Conservation (phyloP, 805 yeast species). For the Candida morakotiae region DNA sequence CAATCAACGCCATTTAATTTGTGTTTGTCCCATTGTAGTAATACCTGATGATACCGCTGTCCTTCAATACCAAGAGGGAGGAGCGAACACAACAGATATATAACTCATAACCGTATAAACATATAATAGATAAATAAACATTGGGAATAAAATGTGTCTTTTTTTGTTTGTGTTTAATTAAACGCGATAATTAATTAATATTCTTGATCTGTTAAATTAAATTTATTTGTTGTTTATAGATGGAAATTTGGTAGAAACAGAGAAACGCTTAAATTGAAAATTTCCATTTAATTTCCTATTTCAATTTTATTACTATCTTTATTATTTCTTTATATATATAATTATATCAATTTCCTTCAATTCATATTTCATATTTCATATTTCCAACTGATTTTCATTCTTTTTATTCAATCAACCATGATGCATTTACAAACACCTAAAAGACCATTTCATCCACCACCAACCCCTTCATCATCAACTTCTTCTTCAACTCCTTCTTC, state of each 20-base stretch:
- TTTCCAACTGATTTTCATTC: slow-evolving; percentile 1
- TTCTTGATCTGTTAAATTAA: not conserved
- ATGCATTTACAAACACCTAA: slow-evolving; percentile 33
- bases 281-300: not conserved
- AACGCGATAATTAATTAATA: too few relatives aligned
- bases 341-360: not conserved
- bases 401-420: slow-evolving; percentile 2
- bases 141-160: too few relatives aligned
- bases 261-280: too few relatives aligned
- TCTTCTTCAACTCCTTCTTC: slow-evolving; percentile 13
- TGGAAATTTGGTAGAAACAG: too few relatives aligned
- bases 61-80: too few relatives aligned
- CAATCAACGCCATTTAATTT: too few relatives aligned
- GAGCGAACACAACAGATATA: too few relatives aligned
- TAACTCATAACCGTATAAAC: too few relatives aligned
- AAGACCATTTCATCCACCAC: slow-evolving; percentile 17
- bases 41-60: too few relatives aligned
- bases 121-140: too few relatives aligned
- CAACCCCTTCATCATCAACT: slow-evolving; percentile 15
- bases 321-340: not conserved
- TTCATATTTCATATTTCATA: not conserved
- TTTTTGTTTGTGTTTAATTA: not conserved
- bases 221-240: too few relatives aligned
- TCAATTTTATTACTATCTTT: not conserved
- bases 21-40: too few relatives aligned